phyloP scores from a whole-genome alignment of 331 rosid genomes.

The Malus hybrid region DNA sequence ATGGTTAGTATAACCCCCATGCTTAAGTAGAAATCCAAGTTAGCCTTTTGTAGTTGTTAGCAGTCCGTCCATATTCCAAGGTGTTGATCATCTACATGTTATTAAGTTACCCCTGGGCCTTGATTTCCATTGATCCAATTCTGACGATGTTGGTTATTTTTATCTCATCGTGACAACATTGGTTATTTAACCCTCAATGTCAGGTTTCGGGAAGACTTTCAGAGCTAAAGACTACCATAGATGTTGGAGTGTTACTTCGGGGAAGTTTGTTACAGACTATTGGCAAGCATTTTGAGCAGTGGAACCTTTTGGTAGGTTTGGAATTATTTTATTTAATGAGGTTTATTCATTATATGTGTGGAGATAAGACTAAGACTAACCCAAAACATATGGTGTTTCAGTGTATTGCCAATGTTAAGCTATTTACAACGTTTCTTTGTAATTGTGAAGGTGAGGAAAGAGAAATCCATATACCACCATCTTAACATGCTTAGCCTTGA shows the following conservation, averaged over 20 bases:
- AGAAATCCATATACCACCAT: conserved; percentile 82
- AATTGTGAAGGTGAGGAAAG: conserved; percentile 77
- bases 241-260: conserved; percentile 64
- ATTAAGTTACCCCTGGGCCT: not conserved
- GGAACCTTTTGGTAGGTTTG: conserved; percentile 70
- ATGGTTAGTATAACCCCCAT: not conserved
- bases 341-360: not conserved
- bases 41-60: not conserved
- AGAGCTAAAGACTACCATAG: conserved; percentile 82
- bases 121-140: not conserved
- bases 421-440: conserved; percentile 20
- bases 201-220: conserved; percentile 73
- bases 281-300: conserved; percentile 67
- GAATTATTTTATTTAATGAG: not conserved
- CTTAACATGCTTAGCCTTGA: conserved; percentile 96
- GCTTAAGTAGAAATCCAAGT: not conserved
- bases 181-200: not conserved
- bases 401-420: not conserved
- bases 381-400: not conserved
- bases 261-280: conserved; percentile 62
- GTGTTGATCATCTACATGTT: not conserved
- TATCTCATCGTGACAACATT: not conserved
- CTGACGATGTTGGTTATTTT: not conserved
- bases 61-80: not conserved
- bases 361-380: not conserved